Evolutionary conservation across 805 yeast genomes (phyloP), one percentile per base, ranked within the genome.

Genomic region (Vanderwaltozyma yarrowii): DNA sequence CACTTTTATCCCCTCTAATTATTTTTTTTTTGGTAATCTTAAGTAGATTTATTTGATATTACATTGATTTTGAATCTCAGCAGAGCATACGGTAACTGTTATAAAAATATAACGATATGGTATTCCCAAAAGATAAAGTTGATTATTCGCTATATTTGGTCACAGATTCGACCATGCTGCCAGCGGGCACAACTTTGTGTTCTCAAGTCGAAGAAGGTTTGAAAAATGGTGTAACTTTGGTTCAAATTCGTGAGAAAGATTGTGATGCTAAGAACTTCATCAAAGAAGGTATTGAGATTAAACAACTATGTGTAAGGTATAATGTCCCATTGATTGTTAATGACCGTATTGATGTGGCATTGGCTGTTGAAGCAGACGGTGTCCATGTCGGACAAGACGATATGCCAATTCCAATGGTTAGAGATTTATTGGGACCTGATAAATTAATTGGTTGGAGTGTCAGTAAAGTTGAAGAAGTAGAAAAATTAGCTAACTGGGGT

Each of bases 301-400:
- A 80, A 45, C 62, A 65, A 36, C 46, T 87, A 33, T 84, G 95
- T 26, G 61, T 65, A 27, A 54, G 61, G 20, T 71, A 67, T 30
- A 69, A 71, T 0, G 75, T 88, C 7, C 96, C 96, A 0, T 64
- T 87, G 46, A 73, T 87, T 25, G 86, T 87, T 52, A 85, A 87
- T 48, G 96, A 87, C 52, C 64, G 96, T 36, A 71, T 85, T 2
- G 96, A 87, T 53, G 85, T 88, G 11, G 96, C 95, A 0, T 62
- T 88, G 32, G 96, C 96, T 0, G 69, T 85, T 39, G 92, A 73
- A 47, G 94, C 94, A 2, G 95, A 85, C 45, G 95, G 95, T 26
- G 80, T 88, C 8, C 96, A 87, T 62, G 84, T 87, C 16, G 96
- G 96, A 0, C 96, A 87, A 57, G 87, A 79, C 37, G 96, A 87